Evolutionary conservation across 177 flowering plant species (phyloP), one percentile per base, ranked within the genome.

Genomic region (Telopea speciosissima): DNA sequence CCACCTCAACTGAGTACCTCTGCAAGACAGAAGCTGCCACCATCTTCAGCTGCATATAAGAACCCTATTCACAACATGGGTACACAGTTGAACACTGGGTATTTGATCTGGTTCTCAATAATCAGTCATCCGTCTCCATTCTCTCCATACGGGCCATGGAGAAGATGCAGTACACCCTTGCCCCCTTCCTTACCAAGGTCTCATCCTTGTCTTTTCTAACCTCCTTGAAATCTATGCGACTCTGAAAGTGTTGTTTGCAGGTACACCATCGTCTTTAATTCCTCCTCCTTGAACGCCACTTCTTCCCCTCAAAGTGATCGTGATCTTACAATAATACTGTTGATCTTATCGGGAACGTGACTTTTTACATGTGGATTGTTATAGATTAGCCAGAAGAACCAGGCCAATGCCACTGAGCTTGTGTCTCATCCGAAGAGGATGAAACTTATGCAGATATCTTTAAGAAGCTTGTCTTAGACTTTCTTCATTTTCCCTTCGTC

Each of bases 371-470:
- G 71, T 4, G 85, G 89, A 71, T 86, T 67, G 40, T 76, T 60
- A 64, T 72, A 36, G 14, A 89, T 24, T 12, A 88, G 72, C 89
- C 90, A 88, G 79, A 89, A 88, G 75, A 89, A 84, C 94, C 90
- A 86, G 8, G 86, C 74, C 67, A 86, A 62, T 17, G 84, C 89
- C 16, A 83, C 90, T 0, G 91, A 88, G 70, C 83, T 84, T 1
- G 93, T 87, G 82, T 89, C 93, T 14, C 91, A 67, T 5, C 93
- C 93, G 1, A 90, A 91, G 16, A 89, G 44, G 59, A 87, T 84
- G 64, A 87, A 85, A 36, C 87, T 89, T 42, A 83, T 75, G 75
- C 84, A 79, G 67, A 89, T 80, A 72, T 89, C 93, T 67, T 73
- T 68, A 2, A 84, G 73, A 42, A 79, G 80, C 69, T 76, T 75